Evolutionary conservation across 2,329 filamentous ascomycete genomes (phyloP), one percentile per base, ranked within the genome.

Genomic region (Ophiosphaerella herpotricha): DNA sequence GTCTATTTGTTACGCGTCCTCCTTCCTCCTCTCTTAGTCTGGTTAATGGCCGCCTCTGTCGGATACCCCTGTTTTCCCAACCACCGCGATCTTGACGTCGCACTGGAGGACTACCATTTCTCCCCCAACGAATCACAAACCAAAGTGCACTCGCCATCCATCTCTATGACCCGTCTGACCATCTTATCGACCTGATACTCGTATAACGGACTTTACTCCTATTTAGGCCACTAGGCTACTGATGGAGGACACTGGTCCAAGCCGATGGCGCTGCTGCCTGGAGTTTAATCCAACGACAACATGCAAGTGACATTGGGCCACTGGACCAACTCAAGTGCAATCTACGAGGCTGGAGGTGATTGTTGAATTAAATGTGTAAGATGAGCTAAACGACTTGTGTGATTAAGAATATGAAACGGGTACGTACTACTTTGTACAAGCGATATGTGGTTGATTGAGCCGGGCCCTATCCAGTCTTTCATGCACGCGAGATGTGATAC

Each of bases 191-290:
- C 43, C 33, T 39, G 18, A 16, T 16, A 35, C 35, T 40, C 50
- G 42, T 41, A 43, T 32, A 46, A 39, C 52, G 55, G 55, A 38
- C 40, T 39, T 54, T 4, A 3, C 39, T 50, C 50, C 52, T 49
- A 21, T 51, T 57, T 24, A 7, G 46, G 51, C 31, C 50, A 18
- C 43, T 39, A 41, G 45, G 39, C 45, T 33, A 8, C 13, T 11
- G 34, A 37, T 37, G 46, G 43, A 32, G 32, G 41, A 51, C 52
- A 44, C 39, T 53, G 53, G 41, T 44, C 35, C 26, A 32, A 34
- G 26, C 33, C 29, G 39, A 42, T 14, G 11, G 44, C 39, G 41
- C 52, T 61, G 57, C 48, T 60, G 60, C 58, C 57, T 60, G 55
- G 51, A 57, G 44, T 40, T 56, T 51, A 42, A 47, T 51, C 52